Percentiles rank a stretch among this genome's conserved stretches.
Conservation (phyloP, 495 filamentous ascomycete genomes). For the Hapsidospora chrysogenum region DNA sequence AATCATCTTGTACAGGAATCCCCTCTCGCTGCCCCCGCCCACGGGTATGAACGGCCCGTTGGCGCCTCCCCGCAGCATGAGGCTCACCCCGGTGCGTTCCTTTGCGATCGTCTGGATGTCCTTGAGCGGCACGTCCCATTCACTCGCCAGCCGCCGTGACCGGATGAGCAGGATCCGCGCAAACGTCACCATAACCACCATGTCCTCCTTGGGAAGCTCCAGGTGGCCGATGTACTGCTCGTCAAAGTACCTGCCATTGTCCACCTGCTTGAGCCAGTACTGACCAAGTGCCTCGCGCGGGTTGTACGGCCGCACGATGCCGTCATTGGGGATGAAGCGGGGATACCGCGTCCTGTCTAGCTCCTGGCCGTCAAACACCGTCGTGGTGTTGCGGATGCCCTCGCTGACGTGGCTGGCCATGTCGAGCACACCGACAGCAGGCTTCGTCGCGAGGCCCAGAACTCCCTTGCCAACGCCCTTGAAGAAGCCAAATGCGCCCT, state of each 20-base stretch:
- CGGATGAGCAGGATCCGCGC: conserved; percentile 80
- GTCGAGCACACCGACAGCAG: conserved; percentile 92
- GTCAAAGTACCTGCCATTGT: conserved; percentile 93
- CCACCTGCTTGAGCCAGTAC: conserved; percentile 95
- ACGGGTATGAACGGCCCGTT: conserved; percentile 94
- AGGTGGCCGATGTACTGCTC: conserved; percentile 95
- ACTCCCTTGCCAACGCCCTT: conserved; percentile 95
- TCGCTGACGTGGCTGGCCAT: conserved; percentile 91
- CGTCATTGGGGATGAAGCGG: conserved; percentile 80
- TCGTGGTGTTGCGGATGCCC: conserved; percentile 95
- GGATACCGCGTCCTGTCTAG: conserved; percentile 86
- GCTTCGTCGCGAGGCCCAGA: conserved; percentile 83
- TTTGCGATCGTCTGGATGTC: conserved; percentile 95
- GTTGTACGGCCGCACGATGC: conserved; percentile 85
- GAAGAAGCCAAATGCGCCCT: conserved; percentile 83
- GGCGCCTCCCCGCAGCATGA: conserved; percentile 73
- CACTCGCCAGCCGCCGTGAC: conserved; percentile 62
- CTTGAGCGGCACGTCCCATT: conserved; percentile 92
- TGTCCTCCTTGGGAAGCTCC: conserved; percentile 75
- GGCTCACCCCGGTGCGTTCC: conserved; percentile 82
- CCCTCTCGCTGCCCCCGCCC: conserved; percentile 67
- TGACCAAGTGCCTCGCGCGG: conserved; percentile 94
- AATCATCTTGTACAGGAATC: conserved; percentile 62
- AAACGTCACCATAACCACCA: conserved; percentile 92
- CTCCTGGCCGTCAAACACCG: conserved; percentile 87